These are phyloP conservation scores for Paecilomyces sp. DNA, from an alignment of 2,329 filamentous ascomycete genomes.

Conservation along the genomic window DNA sequence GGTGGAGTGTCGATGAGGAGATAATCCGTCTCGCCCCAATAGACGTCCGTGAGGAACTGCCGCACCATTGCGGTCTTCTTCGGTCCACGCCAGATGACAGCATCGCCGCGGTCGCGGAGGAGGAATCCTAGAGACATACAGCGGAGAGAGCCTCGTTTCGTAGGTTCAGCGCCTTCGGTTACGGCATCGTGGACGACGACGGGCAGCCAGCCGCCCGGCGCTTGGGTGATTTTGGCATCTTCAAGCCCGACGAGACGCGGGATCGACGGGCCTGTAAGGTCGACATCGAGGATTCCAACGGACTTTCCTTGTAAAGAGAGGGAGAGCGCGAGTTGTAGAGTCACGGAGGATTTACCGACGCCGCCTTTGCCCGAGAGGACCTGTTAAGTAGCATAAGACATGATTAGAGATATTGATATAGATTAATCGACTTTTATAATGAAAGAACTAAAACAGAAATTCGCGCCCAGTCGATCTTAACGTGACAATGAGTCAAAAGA, in stretches of 20 bases:
- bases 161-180: slow-evolving; percentile 9
- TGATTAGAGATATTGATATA: neutral
- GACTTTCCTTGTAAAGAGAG: slow-evolving; percentile 78
- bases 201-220: slow-evolving; percentile 85
- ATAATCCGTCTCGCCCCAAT: slow-evolving; percentile 83
- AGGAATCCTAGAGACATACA: slow-evolving; percentile 95
- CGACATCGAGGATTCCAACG: slow-evolving; percentile 91
- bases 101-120: slow-evolving; percentile 72
- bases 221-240: slow-evolving; percentile 80
- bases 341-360: slow-evolving; percentile 96
- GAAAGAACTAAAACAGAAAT: neutral
- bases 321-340: slow-evolving; percentile 87
- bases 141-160: slow-evolving; percentile 32
- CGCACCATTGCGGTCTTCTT: slow-evolving; percentile 99
- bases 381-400: slow-evolving; percentile 23
- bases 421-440: neutral
- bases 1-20: slow-evolving; percentile 93
- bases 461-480: no score
- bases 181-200: slow-evolving; percentile 67
- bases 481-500: neutral
- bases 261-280: slow-evolving; percentile 93
- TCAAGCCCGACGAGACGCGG: slow-evolving; percentile 91
- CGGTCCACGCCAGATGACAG: slow-evolving; percentile 93
- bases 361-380: slow-evolving; percentile 95
- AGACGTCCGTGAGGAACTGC: slow-evolving; percentile 86